Percentiles rank a stretch among this genome's conserved stretches.
These are phyloP conservation scores for Sisymbrium altissimum DNA, from an alignment of 345 rosid species.

Conservation along the genomic window DNA sequence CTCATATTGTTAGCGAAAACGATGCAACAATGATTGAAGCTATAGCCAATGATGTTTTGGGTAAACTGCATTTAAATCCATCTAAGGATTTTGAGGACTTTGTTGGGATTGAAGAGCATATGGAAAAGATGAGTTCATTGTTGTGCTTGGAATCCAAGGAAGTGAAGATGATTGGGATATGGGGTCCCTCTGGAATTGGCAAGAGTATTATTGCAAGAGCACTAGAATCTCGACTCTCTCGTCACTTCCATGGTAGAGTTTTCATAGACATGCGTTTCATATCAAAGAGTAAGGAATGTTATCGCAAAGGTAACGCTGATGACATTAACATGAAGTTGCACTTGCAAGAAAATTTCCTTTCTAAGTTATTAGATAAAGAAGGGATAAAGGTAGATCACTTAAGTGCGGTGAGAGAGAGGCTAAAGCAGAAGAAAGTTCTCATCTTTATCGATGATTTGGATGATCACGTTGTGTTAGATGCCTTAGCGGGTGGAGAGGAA, in stretches of 20 bases:
- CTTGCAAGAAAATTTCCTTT: background rate
- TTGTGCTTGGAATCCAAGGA: background rate
- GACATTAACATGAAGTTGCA: background rate
- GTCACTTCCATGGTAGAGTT: background rate
- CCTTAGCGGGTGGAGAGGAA: conserved; percentile 36
- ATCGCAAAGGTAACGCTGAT: background rate
- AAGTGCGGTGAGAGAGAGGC: background rate
- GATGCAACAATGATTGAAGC: conserved; percentile 9
- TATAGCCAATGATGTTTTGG: conserved; percentile 5
- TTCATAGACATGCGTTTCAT: conserved; percentile 14
- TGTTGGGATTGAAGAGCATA: conserved; percentile 14
- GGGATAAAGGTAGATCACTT: conserved; percentile 12
- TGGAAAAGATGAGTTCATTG: background rate
- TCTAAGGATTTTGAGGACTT: background rate
- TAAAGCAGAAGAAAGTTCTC: conserved; percentile 28
- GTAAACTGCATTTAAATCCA: background rate
- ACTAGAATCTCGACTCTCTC: background rate
- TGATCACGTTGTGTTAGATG: conserved; percentile 41
- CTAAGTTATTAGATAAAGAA: background rate
- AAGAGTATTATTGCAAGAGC: conserved; percentile 26
- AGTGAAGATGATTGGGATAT: conserved; percentile 24
- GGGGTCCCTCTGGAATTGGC: conserved; percentile 30
- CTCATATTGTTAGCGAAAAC: background rate
- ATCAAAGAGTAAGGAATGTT: background rate
- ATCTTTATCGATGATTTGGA: conserved; percentile 62